Conservation (phyloP, 2,329 filamentous ascomycete species). For the Talaromyces verruculosus region DNA sequence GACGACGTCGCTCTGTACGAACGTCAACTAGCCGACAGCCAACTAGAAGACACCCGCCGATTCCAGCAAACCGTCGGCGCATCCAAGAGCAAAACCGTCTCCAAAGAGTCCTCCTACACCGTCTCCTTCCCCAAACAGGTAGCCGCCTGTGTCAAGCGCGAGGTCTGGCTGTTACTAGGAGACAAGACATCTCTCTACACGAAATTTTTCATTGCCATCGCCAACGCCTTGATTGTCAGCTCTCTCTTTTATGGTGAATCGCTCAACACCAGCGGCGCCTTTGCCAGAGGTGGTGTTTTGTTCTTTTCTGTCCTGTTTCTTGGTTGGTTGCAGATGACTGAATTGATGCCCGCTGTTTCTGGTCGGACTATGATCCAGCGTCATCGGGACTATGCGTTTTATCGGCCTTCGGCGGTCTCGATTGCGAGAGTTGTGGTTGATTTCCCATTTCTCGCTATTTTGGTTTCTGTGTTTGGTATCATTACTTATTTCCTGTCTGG, state of each 20-base stretch:
- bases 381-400: slow-evolving; percentile 68
- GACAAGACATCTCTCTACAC: slow-evolving; percentile 74
- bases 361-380: slow-evolving; percentile 68
- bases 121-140: slow-evolving; percentile 62
- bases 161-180: slow-evolving; percentile 76
- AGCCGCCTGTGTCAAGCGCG: slow-evolving; percentile 59
- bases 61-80: slow-evolving; percentile 67
- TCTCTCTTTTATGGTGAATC: slow-evolving; percentile 73
- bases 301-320: slow-evolving; percentile 69
- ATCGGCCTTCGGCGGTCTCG: slow-evolving; percentile 65
- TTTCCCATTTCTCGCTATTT: slow-evolving; percentile 59
- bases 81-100: slow-evolving; percentile 63
- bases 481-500: slow-evolving; percentile 66
- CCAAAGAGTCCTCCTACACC: slow-evolving; percentile 72
- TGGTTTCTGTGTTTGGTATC: slow-evolving; percentile 61
- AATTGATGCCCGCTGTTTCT: slow-evolving; percentile 74
- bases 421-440: slow-evolving; percentile 64
- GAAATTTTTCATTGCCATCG: slow-evolving; percentile 75
- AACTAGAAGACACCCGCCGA: slow-evolving; percentile 60
- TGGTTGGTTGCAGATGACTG: slow-evolving; percentile 70
- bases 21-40: slow-evolving; percentile 55
- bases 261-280: slow-evolving; percentile 60
- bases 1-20: slow-evolving; percentile 64
- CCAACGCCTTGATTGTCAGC: slow-evolving; percentile 72
- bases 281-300: slow-evolving; percentile 61